Evolutionary conservation across 2,329 filamentous ascomycete species (phyloP), one percentile per base, ranked within the genome.

Genomic region (Venturia effusa): DNA sequence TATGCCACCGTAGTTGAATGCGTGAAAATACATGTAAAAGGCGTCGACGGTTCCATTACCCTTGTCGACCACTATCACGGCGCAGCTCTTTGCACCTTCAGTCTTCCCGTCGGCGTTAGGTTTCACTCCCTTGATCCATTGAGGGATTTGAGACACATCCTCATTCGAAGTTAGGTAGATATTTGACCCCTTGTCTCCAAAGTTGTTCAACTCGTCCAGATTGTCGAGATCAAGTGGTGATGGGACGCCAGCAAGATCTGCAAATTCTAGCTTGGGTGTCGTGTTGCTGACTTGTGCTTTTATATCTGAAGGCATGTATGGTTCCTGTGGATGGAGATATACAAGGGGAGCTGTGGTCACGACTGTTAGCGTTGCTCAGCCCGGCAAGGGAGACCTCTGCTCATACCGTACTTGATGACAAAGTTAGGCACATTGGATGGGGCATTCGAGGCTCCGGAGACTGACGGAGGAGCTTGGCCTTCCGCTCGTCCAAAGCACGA

Each of bases 21-120:
- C 79, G 68, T 83, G 84, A 68, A 85, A 86, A 69, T 84, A 86
- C 70, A 86, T 83, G 72, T 85, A 87, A 69, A 85, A 87, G 0
- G 79, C 84, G 73, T 87, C 83, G 2, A 85, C 73, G 4, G 74
- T 76, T 30, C 77, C 76, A 61, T 78, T 74, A 0, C 79, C 81
- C 65, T 85, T 83, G 67, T 86, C 79, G 64, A 80, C 81, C 4
- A 85, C 78, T 24, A 89, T 80, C 39, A 88, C 78, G 0, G 78
- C 77, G 43, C 78, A 78, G 4, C 79, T 79, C 3, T 78, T 76
- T 2, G 81, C 81, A 43, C 77, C 75, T 1, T 77, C 71, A 0
- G 81, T 85, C 64, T 79, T 77, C 7, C 83, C 83, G 6, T 73
- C 71, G 10, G 69, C 69, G 68, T 84, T 77, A 0, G 85, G 85